A percentile compares a stretch with the other conserved stretches of the same genome.
phyloP scores from a whole-genome alignment of 2,329 filamentous ascomycete species.

The Fonsecaea nubica region DNA sequence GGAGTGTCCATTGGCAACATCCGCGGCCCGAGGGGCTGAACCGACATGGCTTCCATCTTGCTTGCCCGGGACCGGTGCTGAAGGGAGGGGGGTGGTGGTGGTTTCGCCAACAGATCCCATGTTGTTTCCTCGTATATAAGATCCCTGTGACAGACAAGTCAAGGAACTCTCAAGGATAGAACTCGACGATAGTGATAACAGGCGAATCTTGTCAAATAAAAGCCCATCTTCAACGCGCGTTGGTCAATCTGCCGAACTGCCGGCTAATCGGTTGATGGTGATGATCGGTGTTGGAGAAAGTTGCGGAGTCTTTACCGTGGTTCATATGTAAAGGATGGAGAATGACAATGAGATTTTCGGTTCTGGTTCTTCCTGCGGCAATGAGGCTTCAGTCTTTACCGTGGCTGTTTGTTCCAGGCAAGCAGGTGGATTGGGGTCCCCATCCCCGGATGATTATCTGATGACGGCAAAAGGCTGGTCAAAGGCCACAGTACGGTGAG shows the following conservation, averaged over 20 bases:
- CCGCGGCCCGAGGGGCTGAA: background rate
- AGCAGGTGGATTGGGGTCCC: too few species aligned
- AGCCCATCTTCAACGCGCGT: background rate
- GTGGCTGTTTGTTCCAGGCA: background rate
- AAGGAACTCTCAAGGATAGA: background rate
- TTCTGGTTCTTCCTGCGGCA: background rate
- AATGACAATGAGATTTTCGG: background rate
- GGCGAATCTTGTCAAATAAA: background rate
- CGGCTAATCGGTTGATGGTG: background rate
- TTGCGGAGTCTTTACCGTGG: slow-evolving; percentile 10
- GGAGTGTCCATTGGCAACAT: background rate
- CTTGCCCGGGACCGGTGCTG: background rate
- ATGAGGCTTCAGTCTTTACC: background rate
- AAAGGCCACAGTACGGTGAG: too few species aligned
- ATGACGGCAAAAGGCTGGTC: too few species aligned
- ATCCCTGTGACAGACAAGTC: background rate
- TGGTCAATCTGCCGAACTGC: slow-evolving; percentile 12
- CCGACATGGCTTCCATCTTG: background rate
- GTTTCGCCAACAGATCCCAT: slow-evolving; percentile 17
- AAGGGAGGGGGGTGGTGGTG: background rate
- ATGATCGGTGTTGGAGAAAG: slow-evolving; percentile 13
- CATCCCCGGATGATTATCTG: too few species aligned
- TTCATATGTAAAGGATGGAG: background rate
- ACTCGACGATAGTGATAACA: background rate
- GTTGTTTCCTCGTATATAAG: background rate